Base-by-base conservation (phyloP, 2,329 filamentous ascomycete genomes). In the Neurospora crassa region DNA sequence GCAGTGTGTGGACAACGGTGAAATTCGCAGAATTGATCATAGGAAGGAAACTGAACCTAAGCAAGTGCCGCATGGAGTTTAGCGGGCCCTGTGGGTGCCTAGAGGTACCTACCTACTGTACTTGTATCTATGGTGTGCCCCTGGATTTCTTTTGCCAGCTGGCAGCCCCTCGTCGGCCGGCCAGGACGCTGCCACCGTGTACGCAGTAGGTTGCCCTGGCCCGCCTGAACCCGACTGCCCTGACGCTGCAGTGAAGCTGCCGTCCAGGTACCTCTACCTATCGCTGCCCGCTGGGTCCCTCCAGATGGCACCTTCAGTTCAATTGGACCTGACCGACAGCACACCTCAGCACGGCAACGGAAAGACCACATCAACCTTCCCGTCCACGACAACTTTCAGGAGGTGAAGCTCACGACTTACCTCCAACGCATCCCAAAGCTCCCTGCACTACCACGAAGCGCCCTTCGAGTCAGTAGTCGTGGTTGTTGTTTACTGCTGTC, bases 351-450 rank as follows among this genome's bases (percentile, higher is more conserved):
- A 63, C 24, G 24, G 53, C 53, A 37, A 63, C 53, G 68, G 71
- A 75, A 75, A 73, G 73, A 72, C 74, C 73, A 73, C 71, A 74
- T 74, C 71, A 71, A 74, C 74, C 73, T 73, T 72, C 71, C 59
- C 47, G 70, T 67, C 59, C 70, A 68, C 42, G 67, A 24, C 29
- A 67, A 43, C 40, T 67, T 18, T 63, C 53, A 68, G 71, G 68
- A 71, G 70, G 67, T 72, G 71, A 72, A 73, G 72, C 72, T 74
- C 72, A 41, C 53, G 53, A 63, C 53, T 63, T 34, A 37, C 29
- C 75, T 74, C 67, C 72, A 73, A 67, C 41, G 45, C 47, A 14
- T 24, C n/a, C 47, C 53, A 29, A 63, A 34, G 53, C 41, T 40
- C 73, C 76, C 75, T 70, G 69, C 67, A 71, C 47, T 40, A 73